These are phyloP conservation scores for Polytrichum commune DNA, from an alignment of 225 moss, liverwort and hornwort species.

Conservation along the genomic window DNA sequence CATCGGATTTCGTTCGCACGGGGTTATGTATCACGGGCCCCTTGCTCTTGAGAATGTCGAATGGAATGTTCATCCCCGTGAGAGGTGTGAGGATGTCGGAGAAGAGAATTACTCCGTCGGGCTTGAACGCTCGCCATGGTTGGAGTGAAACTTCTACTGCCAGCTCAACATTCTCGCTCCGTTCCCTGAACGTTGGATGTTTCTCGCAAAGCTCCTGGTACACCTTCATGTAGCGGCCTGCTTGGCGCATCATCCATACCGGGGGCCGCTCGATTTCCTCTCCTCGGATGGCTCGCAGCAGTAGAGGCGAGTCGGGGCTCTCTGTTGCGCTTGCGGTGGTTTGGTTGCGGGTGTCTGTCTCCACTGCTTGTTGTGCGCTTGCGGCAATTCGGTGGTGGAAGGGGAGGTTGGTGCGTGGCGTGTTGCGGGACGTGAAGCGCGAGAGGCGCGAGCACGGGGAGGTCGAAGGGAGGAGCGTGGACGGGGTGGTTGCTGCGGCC, in stretches of 20 bases:
- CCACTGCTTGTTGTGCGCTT: neutral
- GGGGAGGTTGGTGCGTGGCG: too few species aligned
- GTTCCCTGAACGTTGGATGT: slow-evolving; percentile 93
- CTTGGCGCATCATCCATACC: slow-evolving; percentile 98
- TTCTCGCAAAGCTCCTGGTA: slow-evolving; percentile 85
- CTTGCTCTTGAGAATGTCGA: slow-evolving; percentile 81
- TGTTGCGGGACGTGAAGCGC: too few species aligned
- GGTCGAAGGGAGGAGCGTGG: too few species aligned
- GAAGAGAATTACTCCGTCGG: slow-evolving; percentile 91
- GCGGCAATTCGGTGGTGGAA: too few species aligned
- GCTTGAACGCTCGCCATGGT: slow-evolving; percentile 91
- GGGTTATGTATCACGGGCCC: slow-evolving; percentile 89
- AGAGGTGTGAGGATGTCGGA: slow-evolving; percentile 95
- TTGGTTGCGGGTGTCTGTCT: slow-evolving; percentile 2
- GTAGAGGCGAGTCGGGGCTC: slow-evolving; percentile 54
- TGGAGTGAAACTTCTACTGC: slow-evolving; percentile 96
- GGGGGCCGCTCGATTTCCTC: slow-evolving; percentile 84
- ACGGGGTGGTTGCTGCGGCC: too few species aligned
- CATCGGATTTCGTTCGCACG: slow-evolving; percentile 70
- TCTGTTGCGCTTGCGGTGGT: slow-evolving; percentile 4
- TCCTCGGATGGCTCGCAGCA: slow-evolving; percentile 82
- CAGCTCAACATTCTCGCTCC: slow-evolving; percentile 92
- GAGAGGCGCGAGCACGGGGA: too few species aligned
- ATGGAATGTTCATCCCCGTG: slow-evolving; percentile 96
- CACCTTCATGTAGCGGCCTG: slow-evolving; percentile 96